phyloP scores from a whole-genome alignment of 148 eudicot species.

The Rhododendron molle region DNA sequence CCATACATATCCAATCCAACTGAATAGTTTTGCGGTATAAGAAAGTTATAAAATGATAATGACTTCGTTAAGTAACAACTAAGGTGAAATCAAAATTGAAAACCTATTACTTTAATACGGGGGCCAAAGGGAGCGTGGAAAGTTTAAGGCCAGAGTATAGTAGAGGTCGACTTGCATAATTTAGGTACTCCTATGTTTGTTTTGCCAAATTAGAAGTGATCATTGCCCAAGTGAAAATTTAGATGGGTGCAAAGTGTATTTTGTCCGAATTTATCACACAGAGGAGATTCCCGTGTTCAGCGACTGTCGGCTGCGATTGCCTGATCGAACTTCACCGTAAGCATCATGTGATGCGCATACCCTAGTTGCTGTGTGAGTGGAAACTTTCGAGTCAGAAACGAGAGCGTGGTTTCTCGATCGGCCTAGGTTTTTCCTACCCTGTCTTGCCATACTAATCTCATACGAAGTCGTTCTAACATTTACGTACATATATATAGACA shows the following conservation, averaged over 20 bases:
- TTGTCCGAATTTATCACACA: background rate
- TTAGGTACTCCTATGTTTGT: no score
- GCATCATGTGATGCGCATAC: background rate
- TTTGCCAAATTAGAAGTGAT: background rate
- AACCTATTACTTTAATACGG: no score
- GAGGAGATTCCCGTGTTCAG: background rate
- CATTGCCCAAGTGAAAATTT: background rate
- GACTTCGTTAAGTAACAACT: no score
- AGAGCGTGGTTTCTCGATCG: background rate
- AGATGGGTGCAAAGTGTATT: background rate
- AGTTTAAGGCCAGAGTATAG: no score
- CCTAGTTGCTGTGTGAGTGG: conserved; percentile 4
- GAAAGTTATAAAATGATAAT: no score
- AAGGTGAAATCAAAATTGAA: no score
- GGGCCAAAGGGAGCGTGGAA: no score
- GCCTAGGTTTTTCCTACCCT: background rate
- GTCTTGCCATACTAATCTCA: background rate
- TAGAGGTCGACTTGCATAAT: no score
- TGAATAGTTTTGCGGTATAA: no score
- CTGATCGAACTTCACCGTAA: background rate
- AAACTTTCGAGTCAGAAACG: conserved; percentile 1
- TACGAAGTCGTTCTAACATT: background rate
- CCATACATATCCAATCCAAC: background rate
- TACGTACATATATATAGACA: background rate
- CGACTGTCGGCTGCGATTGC: background rate